Base-by-base conservation (phyloP, 1,139 yeast species). In the Casaregolazyma lundiana region DNA sequence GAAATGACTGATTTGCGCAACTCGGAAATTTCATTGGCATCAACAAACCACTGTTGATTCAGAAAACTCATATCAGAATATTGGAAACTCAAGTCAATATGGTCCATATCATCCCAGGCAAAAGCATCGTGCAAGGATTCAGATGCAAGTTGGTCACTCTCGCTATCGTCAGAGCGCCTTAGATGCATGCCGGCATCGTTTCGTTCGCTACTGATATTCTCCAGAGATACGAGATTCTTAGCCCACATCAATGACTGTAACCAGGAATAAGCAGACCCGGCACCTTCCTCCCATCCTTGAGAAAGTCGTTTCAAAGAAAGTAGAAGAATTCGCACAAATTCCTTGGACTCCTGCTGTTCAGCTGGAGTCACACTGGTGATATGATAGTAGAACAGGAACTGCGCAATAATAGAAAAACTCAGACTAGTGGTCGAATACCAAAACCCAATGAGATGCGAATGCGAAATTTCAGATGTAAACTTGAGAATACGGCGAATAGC, bases 241-340 rank as follows among this genome's bases (percentile, higher is more conserved):
- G 57, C 56, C 55, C 64, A 59, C 38, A 65, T 63, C 5, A 66
- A 59, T 2, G 66, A 53, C 40, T 65, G 69, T 57, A 66, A 60
- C 8, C 68, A 53, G 43, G 63, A 55, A 0, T 60, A 59, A 0
- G 69, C 69, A 17, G 66, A 50, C 6, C 69, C 68, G 6, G 68
- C 59, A 17, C 70, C 70, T 45, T 66, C 69, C 38, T 62, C 68
- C 70, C 65, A 61, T 11, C 63, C 62, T 45, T 59, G 61, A 29
- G 58, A 49, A 34, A 61, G 48, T 17, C 56, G 60, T 39, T 61
- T 53, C 32, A 60, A 38, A 3, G 62, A 59, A 50, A 55, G 56
- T 24, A 63, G 55, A 69, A 70, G 66, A 39, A 63, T 62, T n/a
- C 65, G 57, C 38, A 65, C 52, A 16, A 53, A 53, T 24, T 58